phyloP scores from a whole-genome alignment of 257 asterid genomes.

The Solanum appendiculatum region DNA sequence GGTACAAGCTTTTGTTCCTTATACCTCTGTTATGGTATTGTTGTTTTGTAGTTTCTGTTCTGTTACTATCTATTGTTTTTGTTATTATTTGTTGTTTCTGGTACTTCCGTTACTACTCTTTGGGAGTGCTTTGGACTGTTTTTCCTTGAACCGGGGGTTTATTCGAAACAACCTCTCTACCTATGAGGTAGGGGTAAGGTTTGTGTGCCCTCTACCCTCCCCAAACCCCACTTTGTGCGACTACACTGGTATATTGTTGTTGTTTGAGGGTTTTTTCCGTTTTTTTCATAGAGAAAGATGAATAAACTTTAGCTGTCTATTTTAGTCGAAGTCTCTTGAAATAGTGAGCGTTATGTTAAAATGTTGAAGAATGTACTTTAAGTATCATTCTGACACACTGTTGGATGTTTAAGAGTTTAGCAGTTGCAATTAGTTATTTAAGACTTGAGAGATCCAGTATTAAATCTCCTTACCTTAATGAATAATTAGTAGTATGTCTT shows the following conservation, averaged over 20 bases:
- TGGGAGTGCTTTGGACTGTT: no score
- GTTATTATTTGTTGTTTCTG: no score
- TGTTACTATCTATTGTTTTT: not conserved
- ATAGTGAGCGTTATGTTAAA: not conserved
- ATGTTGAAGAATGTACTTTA: not conserved
- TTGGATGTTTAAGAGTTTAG: not conserved
- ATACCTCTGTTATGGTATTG: no score
- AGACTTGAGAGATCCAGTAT: not conserved
- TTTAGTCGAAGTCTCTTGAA: not conserved
- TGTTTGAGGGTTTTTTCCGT: not conserved
- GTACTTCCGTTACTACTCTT: no score
- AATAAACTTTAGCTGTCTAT: not conserved
- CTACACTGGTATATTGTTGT: not conserved
- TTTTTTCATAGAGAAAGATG: not conserved
- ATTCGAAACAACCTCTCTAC: no score
- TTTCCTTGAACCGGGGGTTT: no score
- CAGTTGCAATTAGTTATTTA: not conserved
- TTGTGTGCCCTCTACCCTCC: no score
- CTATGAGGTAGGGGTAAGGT: no score
- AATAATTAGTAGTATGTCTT: not conserved
- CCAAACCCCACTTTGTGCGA: no score
- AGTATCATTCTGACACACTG: not conserved
- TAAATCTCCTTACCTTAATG: not conserved
- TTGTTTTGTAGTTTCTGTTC: not conserved
- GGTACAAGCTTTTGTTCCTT: not conserved